These are phyloP conservation scores for Lactifluus pinguis DNA, from an alignment of 768 basidiomycete species.

Conservation along the genomic window DNA sequence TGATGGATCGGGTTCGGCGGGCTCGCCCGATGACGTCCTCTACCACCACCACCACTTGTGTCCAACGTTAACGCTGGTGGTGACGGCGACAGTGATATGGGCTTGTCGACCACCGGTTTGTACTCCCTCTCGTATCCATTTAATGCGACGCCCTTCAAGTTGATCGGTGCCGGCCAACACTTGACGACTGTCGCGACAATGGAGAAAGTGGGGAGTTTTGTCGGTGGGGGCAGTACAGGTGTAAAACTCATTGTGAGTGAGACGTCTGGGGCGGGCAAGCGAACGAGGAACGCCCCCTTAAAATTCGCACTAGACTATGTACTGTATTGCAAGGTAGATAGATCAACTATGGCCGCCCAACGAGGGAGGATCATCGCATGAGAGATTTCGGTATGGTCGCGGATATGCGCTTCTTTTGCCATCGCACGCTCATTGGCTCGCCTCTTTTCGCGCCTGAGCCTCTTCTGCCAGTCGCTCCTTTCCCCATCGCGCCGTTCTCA, in stretches of 20 bases:
- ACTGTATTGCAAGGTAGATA: slow-evolving; percentile 1
- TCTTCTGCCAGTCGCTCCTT: slow-evolving; percentile 23
- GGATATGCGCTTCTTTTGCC: slow-evolving; percentile 5
- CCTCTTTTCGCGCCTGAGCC: slow-evolving; percentile 21
- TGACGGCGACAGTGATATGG: slow-evolving; percentile 21
- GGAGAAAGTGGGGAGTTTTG: slow-evolving; percentile 3
- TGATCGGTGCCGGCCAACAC: slow-evolving; percentile 51
- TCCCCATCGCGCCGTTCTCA: slow-evolving; percentile 34
- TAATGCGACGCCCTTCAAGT: slow-evolving; percentile 38
- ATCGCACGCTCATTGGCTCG: slow-evolving; percentile 18
- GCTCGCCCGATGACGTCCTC: neutral
- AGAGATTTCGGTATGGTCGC: neutral
- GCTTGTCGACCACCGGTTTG: slow-evolving; percentile 24
- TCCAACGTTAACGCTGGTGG: slow-evolving; percentile 16
- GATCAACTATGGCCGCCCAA: neutral
- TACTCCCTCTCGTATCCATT: slow-evolving; percentile 23
- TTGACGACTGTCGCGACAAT: slow-evolving; percentile 44
- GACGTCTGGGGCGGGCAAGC: neutral
- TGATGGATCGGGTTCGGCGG: slow-evolving; percentile 1
- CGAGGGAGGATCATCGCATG: slow-evolving; percentile 4
- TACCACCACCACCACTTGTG: neutral
- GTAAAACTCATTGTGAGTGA: neutral
- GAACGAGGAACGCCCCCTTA: too few relatives aligned
- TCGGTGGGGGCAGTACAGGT: neutral
- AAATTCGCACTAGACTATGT: neutral